Evolutionary conservation across 345 rosid genomes (phyloP).

Genomic region (Cardamine occulta): DNA sequence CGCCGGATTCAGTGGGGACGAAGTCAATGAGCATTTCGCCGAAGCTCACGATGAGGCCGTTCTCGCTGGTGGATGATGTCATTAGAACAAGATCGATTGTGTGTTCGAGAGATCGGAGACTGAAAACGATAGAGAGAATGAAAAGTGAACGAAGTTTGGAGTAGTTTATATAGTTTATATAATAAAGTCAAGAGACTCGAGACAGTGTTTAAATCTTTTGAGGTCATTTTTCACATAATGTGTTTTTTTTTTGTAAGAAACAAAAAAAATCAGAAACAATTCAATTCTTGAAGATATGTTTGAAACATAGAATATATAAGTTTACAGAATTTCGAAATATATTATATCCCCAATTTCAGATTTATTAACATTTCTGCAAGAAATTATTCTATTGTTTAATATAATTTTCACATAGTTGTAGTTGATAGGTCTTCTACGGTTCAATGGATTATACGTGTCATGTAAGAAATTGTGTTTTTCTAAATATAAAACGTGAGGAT

Average conservation of each 20-base stretch:
- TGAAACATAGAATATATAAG: not conserved
- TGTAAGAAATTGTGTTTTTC: no score
- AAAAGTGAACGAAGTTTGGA: slow-evolving; percentile 6
- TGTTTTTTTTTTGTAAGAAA: no score
- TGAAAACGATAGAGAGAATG: slow-evolving; percentile 28
- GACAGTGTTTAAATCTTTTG: slow-evolving; percentile 12
- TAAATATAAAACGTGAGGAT: no score
- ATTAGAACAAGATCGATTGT: slow-evolving; percentile 25
- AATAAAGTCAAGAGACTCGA: not conserved
- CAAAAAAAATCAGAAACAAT: not conserved
- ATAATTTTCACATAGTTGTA: not conserved
- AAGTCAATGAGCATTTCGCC: slow-evolving; percentile 69
- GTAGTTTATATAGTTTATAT: slow-evolving; percentile 32
- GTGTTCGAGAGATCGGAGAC: slow-evolving; percentile 23
- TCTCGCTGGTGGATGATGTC: slow-evolving; percentile 45
- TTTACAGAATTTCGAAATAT: slow-evolving; percentile 7
- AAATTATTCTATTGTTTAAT: not conserved
- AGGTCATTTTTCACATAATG: slow-evolving; percentile 28
- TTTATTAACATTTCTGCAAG: slow-evolving; percentile 12
- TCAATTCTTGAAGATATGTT: not conserved
- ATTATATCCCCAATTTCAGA: slow-evolving; percentile 8
- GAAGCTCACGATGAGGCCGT: slow-evolving; percentile 47
- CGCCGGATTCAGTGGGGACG: slow-evolving; percentile 57
- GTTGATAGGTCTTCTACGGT: not conserved
- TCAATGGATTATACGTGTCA: not conserved